phyloP scores from a whole-genome alignment of 2,329 filamentous ascomycete species.

The Monosporascus sp. region DNA sequence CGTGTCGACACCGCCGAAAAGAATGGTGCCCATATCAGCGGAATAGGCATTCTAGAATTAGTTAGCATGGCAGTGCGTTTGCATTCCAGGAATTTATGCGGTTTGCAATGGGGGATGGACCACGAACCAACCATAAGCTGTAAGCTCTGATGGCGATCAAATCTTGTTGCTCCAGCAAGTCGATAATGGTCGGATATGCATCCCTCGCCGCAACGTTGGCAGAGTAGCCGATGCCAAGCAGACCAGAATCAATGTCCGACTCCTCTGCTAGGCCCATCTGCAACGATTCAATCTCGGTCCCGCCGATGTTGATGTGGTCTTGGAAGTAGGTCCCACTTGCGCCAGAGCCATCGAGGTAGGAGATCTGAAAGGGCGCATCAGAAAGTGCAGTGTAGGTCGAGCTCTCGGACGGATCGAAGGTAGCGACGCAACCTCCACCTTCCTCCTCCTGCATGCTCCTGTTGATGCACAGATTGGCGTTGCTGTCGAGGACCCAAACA shows the following conservation, averaged over 20 bases:
- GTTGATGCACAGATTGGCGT: slow-evolving; percentile 36
- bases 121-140: slow-evolving; percentile 56
- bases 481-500: slow-evolving; percentile 48
- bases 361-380: slow-evolving; percentile 49
- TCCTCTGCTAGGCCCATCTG: slow-evolving; percentile 51
- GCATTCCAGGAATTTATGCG: not conserved
- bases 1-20: slow-evolving; percentile 67
- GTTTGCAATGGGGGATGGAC: slow-evolving; percentile 1
- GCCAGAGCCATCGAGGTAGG: slow-evolving; percentile 54
- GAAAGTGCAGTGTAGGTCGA: slow-evolving; percentile 42
- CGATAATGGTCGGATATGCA: slow-evolving; percentile 55
- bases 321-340: slow-evolving; percentile 54
- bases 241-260: slow-evolving; percentile 47
- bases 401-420: slow-evolving; percentile 43
- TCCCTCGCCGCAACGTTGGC: slow-evolving; percentile 40
- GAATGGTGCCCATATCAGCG: slow-evolving; percentile 55
- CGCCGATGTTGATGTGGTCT: slow-evolving; percentile 50
- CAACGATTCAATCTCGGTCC: slow-evolving; percentile 42
- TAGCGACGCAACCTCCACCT: slow-evolving; percentile 31
- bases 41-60: slow-evolving; percentile 39
- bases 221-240: slow-evolving; percentile 56
- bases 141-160: slow-evolving; percentile 61
- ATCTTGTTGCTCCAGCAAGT: slow-evolving; percentile 58
- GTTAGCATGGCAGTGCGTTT: slow-evolving; percentile 7
- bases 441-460: slow-evolving; percentile 27